Evolutionary conservation across 345 rosid genomes (phyloP), one percentile per base, ranked within the genome.

Genomic region (Populus alba): DNA sequence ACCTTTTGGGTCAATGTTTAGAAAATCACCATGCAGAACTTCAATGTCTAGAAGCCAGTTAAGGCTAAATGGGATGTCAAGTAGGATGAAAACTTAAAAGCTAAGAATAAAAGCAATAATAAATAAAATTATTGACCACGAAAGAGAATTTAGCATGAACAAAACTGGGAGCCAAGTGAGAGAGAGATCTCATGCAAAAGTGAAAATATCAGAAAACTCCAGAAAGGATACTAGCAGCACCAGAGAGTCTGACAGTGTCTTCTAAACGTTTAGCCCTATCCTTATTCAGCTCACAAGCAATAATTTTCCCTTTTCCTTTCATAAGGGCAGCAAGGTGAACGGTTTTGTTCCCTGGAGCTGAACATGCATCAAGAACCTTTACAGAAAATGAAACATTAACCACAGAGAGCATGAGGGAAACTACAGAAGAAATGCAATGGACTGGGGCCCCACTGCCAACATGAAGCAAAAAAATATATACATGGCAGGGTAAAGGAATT

Each of bases 311-410:
- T 77, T 87, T 83, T 70, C 95, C 99, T 81, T 83, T 75, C 99
- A 93, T 92, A 62, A 95, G 90, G 76, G 99, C 94, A 51, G 98
- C 99, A 59, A 95, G 92, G 83, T 95, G 98, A 51, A 92, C 91
- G 66, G 98, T 95, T 90, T 95, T 93, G 90, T 95, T 95, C 80
- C 99, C 99, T 43, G 98, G 99, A 80, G 99, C 97, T 79, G 99
- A 89, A 78, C 98, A 95, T 74, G 99, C 99, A 84, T 95, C 99
- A 85, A 95, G 83, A 84, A 95, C 98, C 99, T 92, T 85, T 86
- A 84, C 57, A 83, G 51, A 78, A 80, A 76, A 69, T 41, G 5
- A 70, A 81, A 78, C 7, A 66, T 22, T 59, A 51, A 76, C 69
- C 59, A 80, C 43, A 68, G 57, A 65, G 33, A 49, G 43, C n/a